Conservation (phyloP, 1,139 yeast genomes). For the Pneumocystis jirovecii region DNA sequence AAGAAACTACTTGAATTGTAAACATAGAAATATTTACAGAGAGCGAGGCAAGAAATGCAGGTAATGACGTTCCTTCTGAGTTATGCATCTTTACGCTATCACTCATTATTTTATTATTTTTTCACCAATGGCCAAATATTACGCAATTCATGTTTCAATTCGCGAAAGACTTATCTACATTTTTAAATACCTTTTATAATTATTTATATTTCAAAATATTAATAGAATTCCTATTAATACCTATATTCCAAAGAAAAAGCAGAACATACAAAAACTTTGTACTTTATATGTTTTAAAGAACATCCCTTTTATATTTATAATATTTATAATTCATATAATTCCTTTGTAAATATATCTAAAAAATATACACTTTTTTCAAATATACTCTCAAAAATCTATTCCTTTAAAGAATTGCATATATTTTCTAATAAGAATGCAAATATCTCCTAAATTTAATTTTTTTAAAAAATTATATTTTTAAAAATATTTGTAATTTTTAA, state of each 20-base stretch:
- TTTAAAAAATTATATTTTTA: no score
- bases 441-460: no score
- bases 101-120: not conserved
- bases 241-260: not conserved
- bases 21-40: not conserved
- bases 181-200: not conserved
- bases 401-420: no score
- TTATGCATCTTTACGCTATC: not conserved
- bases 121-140: not conserved
- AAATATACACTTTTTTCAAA: not conserved
- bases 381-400: no score
- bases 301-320: not conserved
- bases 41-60: not conserved
- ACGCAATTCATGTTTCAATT: not conserved
- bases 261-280: not conserved
- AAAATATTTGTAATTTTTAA: no score
- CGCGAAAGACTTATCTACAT: not conserved
- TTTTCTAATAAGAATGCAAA: no score
- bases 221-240: not conserved
- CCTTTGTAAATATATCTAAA: no score
- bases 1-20: not conserved
- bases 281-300: not conserved
- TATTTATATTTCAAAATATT: not conserved
- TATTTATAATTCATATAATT: no score
- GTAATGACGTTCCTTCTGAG: not conserved